Percentiles rank a stretch among this genome's conserved stretches.
phyloP scores from a whole-genome alignment of 495 filamentous ascomycete genomes.

The Lentithecium fluviatile region DNA sequence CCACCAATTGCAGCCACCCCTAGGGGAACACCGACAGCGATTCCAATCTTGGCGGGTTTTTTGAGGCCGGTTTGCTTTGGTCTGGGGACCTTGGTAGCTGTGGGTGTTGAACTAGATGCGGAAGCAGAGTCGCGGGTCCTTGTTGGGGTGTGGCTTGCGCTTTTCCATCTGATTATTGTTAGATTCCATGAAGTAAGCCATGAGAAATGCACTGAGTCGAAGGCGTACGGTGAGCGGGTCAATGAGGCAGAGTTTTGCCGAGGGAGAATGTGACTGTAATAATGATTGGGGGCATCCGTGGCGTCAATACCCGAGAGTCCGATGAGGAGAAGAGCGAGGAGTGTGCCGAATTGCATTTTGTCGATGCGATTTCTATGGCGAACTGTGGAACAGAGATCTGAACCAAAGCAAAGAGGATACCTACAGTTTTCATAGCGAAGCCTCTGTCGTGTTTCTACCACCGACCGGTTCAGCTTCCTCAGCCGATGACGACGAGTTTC shows the following conservation, averaged over 20 bases:
- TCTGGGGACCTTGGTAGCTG: not conserved
- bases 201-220: too few relatives aligned
- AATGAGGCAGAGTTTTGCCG: too few relatives aligned
- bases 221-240: too few relatives aligned
- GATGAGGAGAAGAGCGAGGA: not conserved
- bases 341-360: not conserved
- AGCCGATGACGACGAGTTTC: too few relatives aligned
- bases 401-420: not conserved
- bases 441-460: too few relatives aligned
- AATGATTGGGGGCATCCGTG: not conserved
- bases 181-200: too few relatives aligned
- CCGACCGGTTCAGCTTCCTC: too few relatives aligned
- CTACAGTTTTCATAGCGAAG: not conserved
- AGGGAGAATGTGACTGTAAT: not conserved
- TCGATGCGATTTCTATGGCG: not conserved
- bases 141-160: not conserved
- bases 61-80: not conserved
- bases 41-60: constrained; percentile 4
- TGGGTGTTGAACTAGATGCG: too few relatives aligned
- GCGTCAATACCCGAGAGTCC: not conserved
- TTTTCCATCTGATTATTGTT: not conserved
- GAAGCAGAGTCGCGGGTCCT: not conserved
- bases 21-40: constrained; percentile 6
- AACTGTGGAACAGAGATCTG: not conserved
- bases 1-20: constrained; percentile 4